These are phyloP conservation scores for Trypanosoma melophagium DNA, from an alignment of 208 protist genomes.

Conservation along the genomic window DNA sequence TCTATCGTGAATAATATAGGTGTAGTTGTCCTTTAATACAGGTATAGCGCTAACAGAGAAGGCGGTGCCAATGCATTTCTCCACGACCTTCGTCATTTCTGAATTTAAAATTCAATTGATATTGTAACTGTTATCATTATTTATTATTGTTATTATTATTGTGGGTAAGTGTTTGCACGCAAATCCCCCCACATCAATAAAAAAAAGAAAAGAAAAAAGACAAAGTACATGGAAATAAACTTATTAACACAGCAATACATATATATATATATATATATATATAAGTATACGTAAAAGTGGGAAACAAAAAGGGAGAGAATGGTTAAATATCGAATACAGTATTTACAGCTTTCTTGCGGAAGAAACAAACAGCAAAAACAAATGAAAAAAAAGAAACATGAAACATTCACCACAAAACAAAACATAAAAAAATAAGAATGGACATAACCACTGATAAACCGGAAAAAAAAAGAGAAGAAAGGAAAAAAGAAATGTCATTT, in stretches of 20 bases:
- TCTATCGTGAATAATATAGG: constrained; percentile 87
- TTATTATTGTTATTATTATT: too few relatives aligned
- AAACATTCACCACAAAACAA: not conserved
- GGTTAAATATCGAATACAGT: too few relatives aligned
- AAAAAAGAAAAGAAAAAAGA: constrained; percentile 11
- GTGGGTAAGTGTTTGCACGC: not conserved
- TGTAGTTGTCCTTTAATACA: constrained; percentile 91
- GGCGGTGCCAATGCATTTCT: constrained; percentile 42
- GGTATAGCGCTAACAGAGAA: constrained; percentile 83
- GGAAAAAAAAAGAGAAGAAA: not conserved
- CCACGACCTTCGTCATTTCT: constrained; percentile 20
- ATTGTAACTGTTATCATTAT: too few relatives aligned
- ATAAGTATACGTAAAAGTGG: constrained; percentile 7
- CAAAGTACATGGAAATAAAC: too few relatives aligned
- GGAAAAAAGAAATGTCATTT: too few relatives aligned
- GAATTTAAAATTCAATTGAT: too few relatives aligned
- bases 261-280: too few relatives aligned
- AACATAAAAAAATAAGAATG: not conserved
- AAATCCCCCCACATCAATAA: not conserved
- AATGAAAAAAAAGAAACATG: not conserved
- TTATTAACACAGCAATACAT: too few relatives aligned
- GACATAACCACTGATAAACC: not conserved
- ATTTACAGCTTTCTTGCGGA: not conserved
- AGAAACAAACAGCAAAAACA: not conserved
- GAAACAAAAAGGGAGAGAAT: too few relatives aligned